Evolutionary conservation across 345 rosid species (phyloP).

Genomic region (Brassica nigra): DNA sequence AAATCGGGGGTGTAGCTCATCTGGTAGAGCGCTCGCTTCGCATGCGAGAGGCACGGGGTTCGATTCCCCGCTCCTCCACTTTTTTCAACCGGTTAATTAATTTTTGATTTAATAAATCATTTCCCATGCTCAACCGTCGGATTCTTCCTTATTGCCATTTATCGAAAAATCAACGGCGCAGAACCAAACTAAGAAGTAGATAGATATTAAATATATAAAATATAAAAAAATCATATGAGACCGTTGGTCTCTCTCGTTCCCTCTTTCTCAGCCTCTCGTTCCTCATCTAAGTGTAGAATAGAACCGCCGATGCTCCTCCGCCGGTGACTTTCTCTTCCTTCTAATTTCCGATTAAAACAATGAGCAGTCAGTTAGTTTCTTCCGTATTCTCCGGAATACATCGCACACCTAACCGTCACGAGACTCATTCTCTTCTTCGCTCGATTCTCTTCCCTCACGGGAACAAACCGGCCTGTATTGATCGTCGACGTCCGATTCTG

Average conservation of each 20-base stretch:
- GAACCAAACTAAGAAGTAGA: neutral
- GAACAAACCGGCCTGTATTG: constrained; percentile 17
- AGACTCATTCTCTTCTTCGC: constrained; percentile 40
- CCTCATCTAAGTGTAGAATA: constrained; percentile 46
- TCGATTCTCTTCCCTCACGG: constrained; percentile 30
- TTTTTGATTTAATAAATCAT: neutral
- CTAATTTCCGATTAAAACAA: neutral
- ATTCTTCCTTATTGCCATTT: neutral
- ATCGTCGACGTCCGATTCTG: constrained; percentile 6
- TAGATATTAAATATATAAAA: neutral
- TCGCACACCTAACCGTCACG: constrained; percentile 38
- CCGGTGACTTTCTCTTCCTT: constrained; percentile 26
- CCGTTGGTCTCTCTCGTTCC: constrained; percentile 22
- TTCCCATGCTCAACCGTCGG: constrained; percentile 16
- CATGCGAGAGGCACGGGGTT: constrained; percentile 99
- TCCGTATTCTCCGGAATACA: constrained; percentile 48
- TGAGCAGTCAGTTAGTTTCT: constrained; percentile 45
- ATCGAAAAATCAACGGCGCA: constrained; percentile 20
- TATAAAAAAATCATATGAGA: neutral
- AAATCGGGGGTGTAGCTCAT: constrained; percentile 34
- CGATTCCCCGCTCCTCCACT: constrained; percentile 94
- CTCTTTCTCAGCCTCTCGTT: constrained; percentile 47
- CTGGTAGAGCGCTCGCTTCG: constrained; percentile 97
- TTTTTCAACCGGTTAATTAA: neutral
- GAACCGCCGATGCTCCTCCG: constrained; percentile 39